Evolutionary conservation across 2,329 filamentous ascomycete genomes (phyloP).

Genomic region (Stachybotrys chartarum): DNA sequence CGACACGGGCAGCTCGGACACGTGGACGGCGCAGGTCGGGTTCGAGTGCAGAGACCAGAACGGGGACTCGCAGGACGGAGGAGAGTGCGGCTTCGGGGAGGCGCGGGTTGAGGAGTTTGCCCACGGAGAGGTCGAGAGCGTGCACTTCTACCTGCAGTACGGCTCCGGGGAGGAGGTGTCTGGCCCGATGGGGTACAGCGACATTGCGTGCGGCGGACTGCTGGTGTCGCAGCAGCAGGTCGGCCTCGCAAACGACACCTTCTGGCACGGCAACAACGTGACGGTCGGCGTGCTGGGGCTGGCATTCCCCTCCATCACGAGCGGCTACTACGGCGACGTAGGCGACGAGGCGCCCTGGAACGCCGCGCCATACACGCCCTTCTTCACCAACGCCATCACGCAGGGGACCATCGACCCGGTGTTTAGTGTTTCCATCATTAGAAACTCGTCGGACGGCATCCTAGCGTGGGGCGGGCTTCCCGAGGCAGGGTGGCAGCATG

Average conservation of each 20-base stretch:
- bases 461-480: slow-evolving; percentile 41
- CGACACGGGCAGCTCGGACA: slow-evolving; percentile 46
- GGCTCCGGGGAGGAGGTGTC: slow-evolving; percentile 40
- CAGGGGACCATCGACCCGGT: slow-evolving; percentile 36
- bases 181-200: slow-evolving; percentile 38
- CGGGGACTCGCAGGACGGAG: slow-evolving; percentile 21
- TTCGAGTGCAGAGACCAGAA: slow-evolving; percentile 34
- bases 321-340: slow-evolving; percentile 33
- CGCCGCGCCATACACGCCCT: slow-evolving; percentile 36
- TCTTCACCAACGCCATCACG: slow-evolving; percentile 40
- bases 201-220: slow-evolving; percentile 38
- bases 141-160: slow-evolving; percentile 40
- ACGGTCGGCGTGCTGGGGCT: slow-evolving; percentile 45
- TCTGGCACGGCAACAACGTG: slow-evolving; percentile 44
- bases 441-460: slow-evolving; percentile 37
- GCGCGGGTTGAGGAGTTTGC: slow-evolving; percentile 31
- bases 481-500: slow-evolving; percentile 22
- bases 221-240: slow-evolving; percentile 37
- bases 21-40: slow-evolving; percentile 34
- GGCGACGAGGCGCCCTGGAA: slow-evolving; percentile 30
- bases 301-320: slow-evolving; percentile 43
- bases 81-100: slow-evolving; percentile 33
- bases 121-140: slow-evolving; percentile 26
- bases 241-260: slow-evolving; percentile 39
- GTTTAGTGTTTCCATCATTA: slow-evolving; percentile 41